Conservation (phyloP, 225 moss, liverwort and hornwort genomes). For the Pseudoscleropodium purum region DNA sequence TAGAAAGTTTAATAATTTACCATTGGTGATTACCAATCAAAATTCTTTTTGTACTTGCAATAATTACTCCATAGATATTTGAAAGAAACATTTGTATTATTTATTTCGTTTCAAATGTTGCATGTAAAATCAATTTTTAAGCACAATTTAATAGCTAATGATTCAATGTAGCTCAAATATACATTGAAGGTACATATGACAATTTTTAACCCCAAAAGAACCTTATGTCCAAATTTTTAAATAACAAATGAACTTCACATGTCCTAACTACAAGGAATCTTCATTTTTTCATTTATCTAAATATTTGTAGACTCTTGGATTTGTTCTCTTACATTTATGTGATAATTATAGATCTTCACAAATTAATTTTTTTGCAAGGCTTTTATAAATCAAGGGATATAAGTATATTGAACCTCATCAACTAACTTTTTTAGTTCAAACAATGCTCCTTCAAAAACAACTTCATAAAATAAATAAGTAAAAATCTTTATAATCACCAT, state of each 20-base stretch:
- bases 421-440: background rate
- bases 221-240: background rate
- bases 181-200: background rate
- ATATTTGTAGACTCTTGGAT: background rate
- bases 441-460: background rate
- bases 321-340: background rate
- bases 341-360: background rate
- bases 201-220: background rate
- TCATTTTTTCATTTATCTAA: background rate
- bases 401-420: background rate
- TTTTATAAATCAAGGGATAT: background rate
- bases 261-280: background rate
- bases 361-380: fast-evolving
- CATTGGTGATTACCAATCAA: background rate
- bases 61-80: background rate
- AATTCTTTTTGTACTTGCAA: background rate
- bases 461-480: background rate
- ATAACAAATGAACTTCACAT: background rate
- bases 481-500: no score
- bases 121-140: background rate
- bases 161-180: background rate
- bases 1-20: background rate
- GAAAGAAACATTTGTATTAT: background rate
- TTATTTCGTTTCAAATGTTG: fast-evolving
- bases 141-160: background rate